phyloP scores from a whole-genome alignment of 1,284 basidiomycete genomes.

The Puccinia triticina region DNA sequence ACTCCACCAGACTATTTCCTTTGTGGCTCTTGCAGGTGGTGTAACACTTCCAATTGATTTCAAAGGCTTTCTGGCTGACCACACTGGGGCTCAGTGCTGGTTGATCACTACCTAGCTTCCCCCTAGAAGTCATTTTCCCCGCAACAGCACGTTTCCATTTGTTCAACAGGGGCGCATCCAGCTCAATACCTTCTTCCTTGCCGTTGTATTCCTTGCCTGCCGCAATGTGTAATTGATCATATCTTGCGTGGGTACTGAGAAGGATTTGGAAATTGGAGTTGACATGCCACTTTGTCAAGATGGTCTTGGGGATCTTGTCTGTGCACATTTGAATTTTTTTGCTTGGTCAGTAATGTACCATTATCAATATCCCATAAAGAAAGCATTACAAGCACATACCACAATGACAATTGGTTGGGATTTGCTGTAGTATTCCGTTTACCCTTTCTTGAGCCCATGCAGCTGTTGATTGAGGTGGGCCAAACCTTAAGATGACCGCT shows the following conservation, averaged over 20 bases:
- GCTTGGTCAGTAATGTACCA: no score
- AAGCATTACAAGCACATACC: neutral
- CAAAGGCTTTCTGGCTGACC: neutral
- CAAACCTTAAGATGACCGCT: neutral
- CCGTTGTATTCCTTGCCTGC: no score
- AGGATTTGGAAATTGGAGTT: slow-evolving; percentile 2
- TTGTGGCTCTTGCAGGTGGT: neutral
- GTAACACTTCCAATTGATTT: neutral
- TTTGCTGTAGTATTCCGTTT: neutral
- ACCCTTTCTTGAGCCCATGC: slow-evolving; percentile 1
- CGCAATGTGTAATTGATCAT: neutral
- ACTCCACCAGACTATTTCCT: slow-evolving; percentile 6
- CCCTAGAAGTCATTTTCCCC: neutral
- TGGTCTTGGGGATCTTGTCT: neutral
- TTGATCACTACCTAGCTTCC: neutral
- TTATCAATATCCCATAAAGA: no score
- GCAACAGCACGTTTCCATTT: slow-evolving; percentile 9
- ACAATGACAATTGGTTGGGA: slow-evolving; percentile 9
- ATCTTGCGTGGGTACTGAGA: neutral
- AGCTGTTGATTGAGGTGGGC: neutral
- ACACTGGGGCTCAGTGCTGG: neutral
- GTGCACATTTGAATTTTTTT: neutral
- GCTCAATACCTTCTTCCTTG: neutral
- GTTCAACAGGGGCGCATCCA: neutral
- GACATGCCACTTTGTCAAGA: slow-evolving; percentile 7